These are phyloP conservation scores for Iberis pinnata DNA, from an alignment of 345 rosid species.

Conservation along the genomic window DNA sequence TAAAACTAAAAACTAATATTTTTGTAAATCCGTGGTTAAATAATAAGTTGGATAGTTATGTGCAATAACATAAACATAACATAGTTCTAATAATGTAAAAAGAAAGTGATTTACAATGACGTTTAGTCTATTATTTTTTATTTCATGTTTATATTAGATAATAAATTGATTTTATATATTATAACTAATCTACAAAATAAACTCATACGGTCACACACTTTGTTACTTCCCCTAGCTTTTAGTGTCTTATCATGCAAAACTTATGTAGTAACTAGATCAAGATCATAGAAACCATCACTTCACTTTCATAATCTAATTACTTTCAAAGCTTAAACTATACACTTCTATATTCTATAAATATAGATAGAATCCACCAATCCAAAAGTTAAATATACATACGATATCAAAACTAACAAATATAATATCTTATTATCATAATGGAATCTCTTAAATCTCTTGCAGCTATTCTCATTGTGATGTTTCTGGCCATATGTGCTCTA, in stretches of 20 bases:
- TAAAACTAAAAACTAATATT: too few species aligned
- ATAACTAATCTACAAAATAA: not conserved
- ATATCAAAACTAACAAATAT: too few species aligned
- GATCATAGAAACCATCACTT: constrained; percentile 24
- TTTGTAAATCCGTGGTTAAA: too few species aligned
- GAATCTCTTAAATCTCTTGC: constrained; percentile 16
- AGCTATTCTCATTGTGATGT: constrained; percentile 14
- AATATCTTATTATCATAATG: constrained; percentile 8
- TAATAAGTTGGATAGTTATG: too few species aligned
- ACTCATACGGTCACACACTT: constrained; percentile 11
- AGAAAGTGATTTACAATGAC: too few species aligned
- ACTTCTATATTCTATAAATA: constrained; percentile 10
- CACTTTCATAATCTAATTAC: not conserved
- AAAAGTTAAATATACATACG: not conserved
- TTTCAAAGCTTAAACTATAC: constrained; percentile 8
- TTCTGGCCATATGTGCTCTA: constrained; percentile 3
- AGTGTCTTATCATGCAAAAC: constrained; percentile 21
- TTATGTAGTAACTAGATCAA: constrained; percentile 20
- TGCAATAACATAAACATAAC: too few species aligned
- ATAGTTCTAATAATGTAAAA: too few species aligned
- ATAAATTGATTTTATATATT: not conserved
- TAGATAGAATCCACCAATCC: constrained; percentile 6
- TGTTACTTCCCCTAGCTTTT: constrained; percentile 5
- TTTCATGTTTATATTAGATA: too few species aligned
- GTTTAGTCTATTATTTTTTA: too few species aligned